Evolutionary conservation across 768 basidiomycete genomes (phyloP), one percentile per base, ranked within the genome.

Genomic region (Sistotremastrum suecicum): DNA sequence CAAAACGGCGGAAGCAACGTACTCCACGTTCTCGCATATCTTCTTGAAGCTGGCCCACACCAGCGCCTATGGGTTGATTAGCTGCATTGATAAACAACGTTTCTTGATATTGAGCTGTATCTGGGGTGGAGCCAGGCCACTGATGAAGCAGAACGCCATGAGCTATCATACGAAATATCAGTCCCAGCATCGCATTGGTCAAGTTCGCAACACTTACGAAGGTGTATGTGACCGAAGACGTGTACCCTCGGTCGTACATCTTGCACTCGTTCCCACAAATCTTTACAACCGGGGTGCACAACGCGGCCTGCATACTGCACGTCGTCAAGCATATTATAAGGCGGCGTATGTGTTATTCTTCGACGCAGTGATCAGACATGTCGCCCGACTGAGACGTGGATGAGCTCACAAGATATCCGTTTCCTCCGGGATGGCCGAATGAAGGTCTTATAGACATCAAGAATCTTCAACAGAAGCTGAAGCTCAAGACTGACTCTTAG

Each of bases 141-240:
- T 20, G 20, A 20, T 20, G 20, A 20, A 20, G 1, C 20, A 20
- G 20, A 20, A 2, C 20, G 20, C 20, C 20, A 20, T 20, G 20
- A 20, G 20, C 20, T 20, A 20, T 20, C 20, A 20, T 2, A 20
- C 20, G 20, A 20, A 20, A 20, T 20, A 20, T 20, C 20, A 20
- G 20, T 20, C 1, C 1, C 20, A 20, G 2, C 20, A 20, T 20
- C 20, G 1, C 20, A 20, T 20, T 20, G 20, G 2, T 20, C 20
- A 20, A 20, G 20, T 20, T 20, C 2, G 2, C 2, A 20, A 20
- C 1, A 20, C 20, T 20, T 2, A 20, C 20, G 20, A 1, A 20
- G 20, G 35, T 44, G 43, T 43, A 48, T 43, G 12, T 48, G 47
- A 6, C 47, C 47, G 11, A 48, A 48, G 43, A 48, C 34, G 41